phyloP scores from a whole-genome alignment of 129 eudicot species.

The Dittrichia graveolens region DNA sequence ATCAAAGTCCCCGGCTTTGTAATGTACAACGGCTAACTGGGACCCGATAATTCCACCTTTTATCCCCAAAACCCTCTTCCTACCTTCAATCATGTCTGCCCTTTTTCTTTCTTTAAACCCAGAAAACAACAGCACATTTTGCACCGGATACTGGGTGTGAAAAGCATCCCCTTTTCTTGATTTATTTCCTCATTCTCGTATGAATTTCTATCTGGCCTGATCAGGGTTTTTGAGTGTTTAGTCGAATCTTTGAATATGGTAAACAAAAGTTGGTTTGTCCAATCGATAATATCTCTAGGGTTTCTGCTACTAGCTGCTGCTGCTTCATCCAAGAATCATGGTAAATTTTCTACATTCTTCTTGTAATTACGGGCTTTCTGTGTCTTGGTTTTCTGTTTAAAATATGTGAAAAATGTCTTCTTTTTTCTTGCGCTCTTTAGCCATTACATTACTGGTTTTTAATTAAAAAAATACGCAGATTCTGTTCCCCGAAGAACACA shows the following conservation, averaged over 20 bases:
- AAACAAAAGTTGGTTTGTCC: conserved; percentile 29
- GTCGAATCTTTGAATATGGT: conserved; percentile 34
- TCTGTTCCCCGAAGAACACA: conserved; percentile 13
- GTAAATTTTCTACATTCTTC: conserved; percentile 36
- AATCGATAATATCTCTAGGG: conserved; percentile 38
- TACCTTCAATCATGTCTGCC: conserved; percentile 38
- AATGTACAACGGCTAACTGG: conserved; percentile 45
- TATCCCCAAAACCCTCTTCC: conserved; percentile 38
- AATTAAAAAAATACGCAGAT: not conserved
- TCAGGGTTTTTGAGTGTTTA: conserved; percentile 9
- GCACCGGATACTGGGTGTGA: conserved; percentile 26
- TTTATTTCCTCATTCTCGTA: conserved; percentile 1
- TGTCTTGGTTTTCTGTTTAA: not conserved
- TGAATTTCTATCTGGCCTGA: conserved; percentile 6
- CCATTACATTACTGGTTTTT: no score
- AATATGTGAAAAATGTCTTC: not conserved
- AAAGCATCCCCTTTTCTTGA: conserved; percentile 25
- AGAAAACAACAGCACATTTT: conserved; percentile 16
- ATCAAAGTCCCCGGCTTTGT: not conserved
- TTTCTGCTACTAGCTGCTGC: conserved; percentile 46
- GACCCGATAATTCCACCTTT: conserved; percentile 36
- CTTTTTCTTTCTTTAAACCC: conserved; percentile 19
- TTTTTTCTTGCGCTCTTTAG: not conserved
- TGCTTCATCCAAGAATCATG: conserved; percentile 73
- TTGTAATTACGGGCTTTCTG: conserved; percentile 2